Evolutionary conservation across 1,139 yeast genomes (phyloP), one percentile per base, ranked within the genome.

Genomic region (Candida albicans): DNA sequence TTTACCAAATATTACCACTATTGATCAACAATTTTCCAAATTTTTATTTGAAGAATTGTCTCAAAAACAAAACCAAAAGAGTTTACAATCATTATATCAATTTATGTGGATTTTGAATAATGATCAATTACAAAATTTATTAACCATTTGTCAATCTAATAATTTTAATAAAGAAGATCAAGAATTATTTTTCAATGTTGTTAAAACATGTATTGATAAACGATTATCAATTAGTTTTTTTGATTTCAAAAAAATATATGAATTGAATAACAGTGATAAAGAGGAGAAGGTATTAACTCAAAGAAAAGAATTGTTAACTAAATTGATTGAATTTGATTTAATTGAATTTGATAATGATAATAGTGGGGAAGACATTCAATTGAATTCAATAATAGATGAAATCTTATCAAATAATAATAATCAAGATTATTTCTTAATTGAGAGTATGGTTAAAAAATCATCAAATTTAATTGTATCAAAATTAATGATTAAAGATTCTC

Each of bases 361-460:
- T 18, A 18, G 5, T 18, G 22, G 5, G 22, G 22, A 18, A 4
- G 52, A 61, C 29, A 50, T 52, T 33, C 51, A 58, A 40, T 52
- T 57, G 31, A 52, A 53, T 32, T 42, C 49, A 32, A 40, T 54
- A 24, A 31, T 49, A 13, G 47, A 51, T 1, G 52, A 56, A 31
- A 47, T 63, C 12, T 40, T 61, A 12, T 38, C 46, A 2, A 48
- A 46, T 25, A 44, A 49, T 2, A 48, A 46, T 25, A 44, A 49
- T 7, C 34, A 49, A 5, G 49, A 59, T 35, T 56, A 58, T 28
- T 57, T 49, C 41, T 56, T 65, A n/a, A 54, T 67, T 24, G 55
- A 58, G 25, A 51, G 55, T 35, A 52, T 61, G n/a, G 52, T 63
- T 27, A 42, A 46, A 2, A 42, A 46, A 14, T 47, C 31, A 22